phyloP scores from a whole-genome alignment of 140 eudicot species.

The Stevia rebaudiana region DNA sequence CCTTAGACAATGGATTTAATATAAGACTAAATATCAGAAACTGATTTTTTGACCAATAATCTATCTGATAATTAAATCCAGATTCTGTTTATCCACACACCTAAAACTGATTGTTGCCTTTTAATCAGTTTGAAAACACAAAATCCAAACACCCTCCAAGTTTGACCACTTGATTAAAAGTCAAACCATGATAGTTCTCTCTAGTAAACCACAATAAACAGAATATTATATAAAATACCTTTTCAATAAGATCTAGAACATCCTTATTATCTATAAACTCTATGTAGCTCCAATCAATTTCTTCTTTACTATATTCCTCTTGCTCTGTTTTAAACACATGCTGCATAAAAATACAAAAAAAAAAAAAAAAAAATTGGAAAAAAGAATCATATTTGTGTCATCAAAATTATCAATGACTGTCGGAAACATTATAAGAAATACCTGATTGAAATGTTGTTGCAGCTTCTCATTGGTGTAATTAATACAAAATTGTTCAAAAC shows the following conservation, averaged over 20 bases:
- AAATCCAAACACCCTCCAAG: neutral
- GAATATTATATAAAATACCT: constrained; percentile 39
- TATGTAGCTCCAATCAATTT: constrained; percentile 98
- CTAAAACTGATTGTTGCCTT: neutral
- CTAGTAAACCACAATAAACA: neutral
- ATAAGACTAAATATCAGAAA: neutral
- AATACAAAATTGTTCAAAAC: constrained; percentile 98
- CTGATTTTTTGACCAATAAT: neutral
- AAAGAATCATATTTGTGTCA: neutral
- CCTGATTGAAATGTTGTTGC: constrained; percentile 99
- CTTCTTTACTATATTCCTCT: constrained; percentile 92
- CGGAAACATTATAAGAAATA: constrained; percentile 19
- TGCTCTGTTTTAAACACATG: constrained; percentile 96
- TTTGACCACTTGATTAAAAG: neutral
- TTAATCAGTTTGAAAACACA: neutral
- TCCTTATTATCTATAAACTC: constrained; percentile 97
- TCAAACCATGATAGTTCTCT: neutral
- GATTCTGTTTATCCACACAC: neutral
- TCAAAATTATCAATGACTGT: constrained; percentile 11
- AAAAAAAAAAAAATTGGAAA: neutral
- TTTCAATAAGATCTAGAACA: constrained; percentile 92
- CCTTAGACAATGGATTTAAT: neutral
- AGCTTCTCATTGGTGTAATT: constrained; percentile 95
- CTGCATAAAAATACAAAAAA: constrained; percentile 37
- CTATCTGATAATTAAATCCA: neutral